These are phyloP conservation scores for Pythium coloratum DNA, from an alignment of 352 stramenopile species.

Conservation along the genomic window DNA sequence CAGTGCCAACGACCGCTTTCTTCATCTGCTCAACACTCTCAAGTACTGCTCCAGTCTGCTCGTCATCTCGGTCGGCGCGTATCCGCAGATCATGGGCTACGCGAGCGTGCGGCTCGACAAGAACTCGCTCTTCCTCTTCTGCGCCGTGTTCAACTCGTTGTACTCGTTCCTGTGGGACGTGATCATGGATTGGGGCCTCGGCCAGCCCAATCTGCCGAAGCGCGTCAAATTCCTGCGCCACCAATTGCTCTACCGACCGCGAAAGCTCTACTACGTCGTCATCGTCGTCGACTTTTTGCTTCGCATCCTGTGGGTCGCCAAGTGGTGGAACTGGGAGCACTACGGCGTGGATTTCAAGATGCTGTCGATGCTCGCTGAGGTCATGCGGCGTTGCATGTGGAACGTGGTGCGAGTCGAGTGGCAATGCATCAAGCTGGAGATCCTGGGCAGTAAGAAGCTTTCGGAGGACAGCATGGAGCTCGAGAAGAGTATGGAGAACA, in stretches of 20 bases:
- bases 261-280: constrained; percentile 88
- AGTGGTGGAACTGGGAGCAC: constrained; percentile 82
- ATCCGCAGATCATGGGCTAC: constrained; percentile 66
- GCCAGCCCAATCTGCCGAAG: constrained; percentile 57
- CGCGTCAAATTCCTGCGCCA: constrained; percentile 57
- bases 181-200: constrained; percentile 96
- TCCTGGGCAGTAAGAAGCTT: constrained; percentile 57
- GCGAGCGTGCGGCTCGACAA: constrained; percentile 37
- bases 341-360: constrained; percentile 81
- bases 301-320: constrained; percentile 94
- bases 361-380: constrained; percentile 88
- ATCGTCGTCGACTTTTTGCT: constrained; percentile 93
- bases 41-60: constrained; percentile 84
- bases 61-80: constrained; percentile 76
- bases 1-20: constrained; percentile 69
- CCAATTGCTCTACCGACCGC: constrained; percentile 60
- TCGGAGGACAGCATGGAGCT: constrained; percentile 49
- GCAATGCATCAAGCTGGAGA: constrained; percentile 87
- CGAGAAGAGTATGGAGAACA: constrained; percentile 47
- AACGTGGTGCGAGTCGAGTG: constrained; percentile 93
- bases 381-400: constrained; percentile 91
- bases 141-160: constrained; percentile 90
- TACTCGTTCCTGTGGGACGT: constrained; percentile 98
- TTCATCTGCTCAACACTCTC: constrained; percentile 84
- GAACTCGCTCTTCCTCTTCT: constrained; percentile 74